phyloP scores from a whole-genome alignment of 192 early-diverging fungal species.

The Coemansia sp. region DNA sequence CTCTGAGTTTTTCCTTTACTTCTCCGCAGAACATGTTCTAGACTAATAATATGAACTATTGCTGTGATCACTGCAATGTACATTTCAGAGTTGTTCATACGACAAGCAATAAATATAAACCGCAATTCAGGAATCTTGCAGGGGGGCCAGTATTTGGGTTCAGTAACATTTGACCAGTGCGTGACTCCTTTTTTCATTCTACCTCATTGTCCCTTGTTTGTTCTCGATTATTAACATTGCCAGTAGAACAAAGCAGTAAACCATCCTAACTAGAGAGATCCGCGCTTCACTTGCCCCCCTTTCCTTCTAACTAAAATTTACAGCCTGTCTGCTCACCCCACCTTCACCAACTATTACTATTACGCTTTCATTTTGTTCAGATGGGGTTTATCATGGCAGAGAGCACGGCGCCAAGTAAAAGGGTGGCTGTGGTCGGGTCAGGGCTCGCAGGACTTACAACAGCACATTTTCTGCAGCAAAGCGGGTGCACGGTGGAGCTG shows the following conservation, averaged over 20 bases:
- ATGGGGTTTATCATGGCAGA: conserved; percentile 5
- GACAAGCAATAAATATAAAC: too few relatives aligned
- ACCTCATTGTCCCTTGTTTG: not conserved
- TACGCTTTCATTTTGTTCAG: not conserved
- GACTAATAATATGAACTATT: too few relatives aligned
- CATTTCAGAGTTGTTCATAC: too few relatives aligned
- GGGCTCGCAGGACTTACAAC: conserved; percentile 52
- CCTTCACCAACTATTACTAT: not conserved
- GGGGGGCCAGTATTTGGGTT: too few relatives aligned
- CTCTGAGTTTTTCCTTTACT: too few relatives aligned
- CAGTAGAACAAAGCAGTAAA: not conserved
- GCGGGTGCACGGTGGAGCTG: conserved; percentile 38
- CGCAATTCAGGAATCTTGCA: too few relatives aligned
- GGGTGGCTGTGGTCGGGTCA: conserved; percentile 48
- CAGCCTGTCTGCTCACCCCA: too few relatives aligned
- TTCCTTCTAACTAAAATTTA: too few relatives aligned
- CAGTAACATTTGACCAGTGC: too few relatives aligned
- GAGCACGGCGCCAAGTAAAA: conserved; percentile 6
- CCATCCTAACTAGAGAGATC: not conserved
- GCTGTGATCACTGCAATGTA: too few relatives aligned
- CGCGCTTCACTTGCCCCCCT: too few relatives aligned
- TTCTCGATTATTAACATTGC: not conserved
- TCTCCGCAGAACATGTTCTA: too few relatives aligned
- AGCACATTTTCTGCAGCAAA: conserved; percentile 37
- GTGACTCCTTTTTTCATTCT: not conserved